Base-by-base conservation (phyloP, 805 yeast species). In the Candida broadrunensis region DNA sequence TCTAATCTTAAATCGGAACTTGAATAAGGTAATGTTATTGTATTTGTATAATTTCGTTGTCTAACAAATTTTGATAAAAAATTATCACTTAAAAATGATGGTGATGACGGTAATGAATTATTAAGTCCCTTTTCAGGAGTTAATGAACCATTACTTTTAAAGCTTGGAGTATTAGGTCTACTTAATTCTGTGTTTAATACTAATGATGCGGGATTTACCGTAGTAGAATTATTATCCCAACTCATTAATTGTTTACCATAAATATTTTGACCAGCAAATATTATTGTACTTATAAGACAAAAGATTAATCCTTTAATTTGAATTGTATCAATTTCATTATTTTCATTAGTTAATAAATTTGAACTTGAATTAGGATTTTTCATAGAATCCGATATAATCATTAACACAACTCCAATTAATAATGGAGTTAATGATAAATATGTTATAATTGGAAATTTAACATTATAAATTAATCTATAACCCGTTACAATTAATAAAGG, bases 261-360 rank as follows among this genome's bases (percentile, higher is more conserved):
- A 34, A 89, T 85, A 56, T 88, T 88, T 55, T 88, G 96, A 2
- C 81, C 77, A 4, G 91, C 95, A 67, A 89, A 88, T 15, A 88
- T 78, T 6, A 85, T 58, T 36, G 90, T 76, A 4, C 93, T 80
- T 23, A 79, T 44, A 8, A 83, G 63, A 11, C 96, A 91, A 54
- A 75, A 83, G 2, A 75, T 23, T n/a, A 87, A 62, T 5, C 97
- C 96, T 45, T 70, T 58, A 33, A 80, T 59, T 48, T 78, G 75
- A 9, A 46, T 45, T 8, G 52, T 36, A 34, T 63, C 60, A 16
- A 52, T 31, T 20, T 42, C 47, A 38, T 43, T 33, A 6, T 35
- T 30, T 2, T 45, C 47, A 17, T 42, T 43, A 6, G 43, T 39
- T n/a, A 47, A 37, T 3, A 49, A 29, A 25, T 30, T 30, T 14